Base-by-base conservation (phyloP, 2,329 filamentous ascomycete genomes). In the Hypomyces perniciosus region DNA sequence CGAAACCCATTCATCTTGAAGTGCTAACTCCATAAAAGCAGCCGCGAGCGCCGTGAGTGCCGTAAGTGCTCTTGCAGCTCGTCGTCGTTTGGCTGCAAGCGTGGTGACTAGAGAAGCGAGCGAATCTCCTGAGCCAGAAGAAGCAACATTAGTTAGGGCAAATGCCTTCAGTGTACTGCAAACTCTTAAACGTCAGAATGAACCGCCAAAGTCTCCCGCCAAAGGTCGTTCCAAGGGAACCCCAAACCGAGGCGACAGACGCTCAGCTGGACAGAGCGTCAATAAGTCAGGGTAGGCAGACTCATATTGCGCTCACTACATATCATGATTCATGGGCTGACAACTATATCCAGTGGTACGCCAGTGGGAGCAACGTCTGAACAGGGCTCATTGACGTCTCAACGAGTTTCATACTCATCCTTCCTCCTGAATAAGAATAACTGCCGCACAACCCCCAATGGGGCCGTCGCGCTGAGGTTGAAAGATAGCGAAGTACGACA, bases 401-500 rank as follows among this genome's bases (percentile, higher is more conserved):
- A 51, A 41, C 34, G 53, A n/a, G 54, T 57, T 4, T 68, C 71
- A 20, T 69, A 76, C 48, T 74, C 74, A 0, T 74, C 76, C 1
- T 77, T 79, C 47, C 70, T 64, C 26, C 68, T 72, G 2, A 70
- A 59, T 26, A 73, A 74, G 52, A 66, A 68, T 38, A 81, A 77
- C 42, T 63, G 71, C 20, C 67, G 67, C 44, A 61, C 56, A 26
- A 71, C 70, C 26, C 37, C 63, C 4, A 65, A 71, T 41, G 75
- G 74, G 0, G 57, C 65, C 1, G 44, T 73, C n/a, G 60, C 71
- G 20, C 51, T 83, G 1, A 70, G 61, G 27, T 62, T 81, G 3
- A 60, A 66, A 3, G 71, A 74, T n/a, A 74, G 73, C 48, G 78
- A 81, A 67, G 79, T 78, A 65, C 48, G 56, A 50, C 3, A 7